Evolutionary conservation across 441 rosid genomes (phyloP).

Genomic region (Brassica balearica): DNA sequence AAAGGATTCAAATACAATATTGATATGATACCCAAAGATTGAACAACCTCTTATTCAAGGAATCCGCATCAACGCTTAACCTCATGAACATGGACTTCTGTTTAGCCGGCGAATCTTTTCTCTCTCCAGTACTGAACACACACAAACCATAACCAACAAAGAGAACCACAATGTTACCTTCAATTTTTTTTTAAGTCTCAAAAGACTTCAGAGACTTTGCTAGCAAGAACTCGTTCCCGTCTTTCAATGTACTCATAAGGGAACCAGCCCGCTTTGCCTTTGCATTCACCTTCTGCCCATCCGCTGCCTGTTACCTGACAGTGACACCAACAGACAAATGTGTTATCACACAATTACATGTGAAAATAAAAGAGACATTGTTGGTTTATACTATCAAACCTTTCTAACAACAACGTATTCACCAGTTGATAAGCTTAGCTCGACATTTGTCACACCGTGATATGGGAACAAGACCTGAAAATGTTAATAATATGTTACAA

Average conservation of each 20-base stretch:
- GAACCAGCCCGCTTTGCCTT: conserved; percentile 98
- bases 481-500: not conserved
- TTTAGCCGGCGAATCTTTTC: conserved; percentile 1
- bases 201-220: conserved; percentile 88
- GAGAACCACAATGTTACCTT: conserved; percentile 20
- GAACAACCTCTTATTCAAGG: conserved; percentile 18
- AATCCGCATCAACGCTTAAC: conserved; percentile 16
- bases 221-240: conserved; percentile 87
- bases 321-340: conserved; percentile 7
- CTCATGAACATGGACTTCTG: conserved; percentile 35
- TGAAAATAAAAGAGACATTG: too few relatives aligned
- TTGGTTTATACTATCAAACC: conserved; percentile 52
- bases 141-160: conserved; percentile 25
- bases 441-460: conserved; percentile 79
- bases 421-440: conserved; percentile 76
- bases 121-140: conserved; percentile 25
- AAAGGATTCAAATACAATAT: conserved; percentile 14
- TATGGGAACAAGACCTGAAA: conserved; percentile 75
- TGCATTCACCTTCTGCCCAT: conserved; percentile 99
- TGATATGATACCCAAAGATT: conserved; percentile 10
- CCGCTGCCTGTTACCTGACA: conserved; percentile 81
- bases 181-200: conserved; percentile 37
- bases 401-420: conserved; percentile 90
- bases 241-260: conserved; percentile 83
- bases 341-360: not conserved